Evolutionary conservation across 306 rosid genomes (phyloP).

Genomic region (Prunus campanulata): DNA sequence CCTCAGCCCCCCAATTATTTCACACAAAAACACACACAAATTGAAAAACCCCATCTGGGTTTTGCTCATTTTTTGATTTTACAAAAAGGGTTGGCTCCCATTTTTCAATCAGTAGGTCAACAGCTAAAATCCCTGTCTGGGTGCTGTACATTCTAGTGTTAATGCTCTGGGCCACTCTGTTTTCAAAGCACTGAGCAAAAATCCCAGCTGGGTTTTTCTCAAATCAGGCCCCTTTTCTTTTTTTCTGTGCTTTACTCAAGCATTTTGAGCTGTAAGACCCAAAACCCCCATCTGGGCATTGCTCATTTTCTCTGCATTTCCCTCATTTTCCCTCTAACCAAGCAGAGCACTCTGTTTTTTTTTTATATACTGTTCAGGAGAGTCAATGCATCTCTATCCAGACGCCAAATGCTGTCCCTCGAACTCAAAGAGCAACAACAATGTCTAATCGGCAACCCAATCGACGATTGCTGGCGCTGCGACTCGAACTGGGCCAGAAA

Average conservation of each 20-base stretch:
- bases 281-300: background rate
- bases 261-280: background rate
- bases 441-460: constrained; percentile 78
- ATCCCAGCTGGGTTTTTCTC: background rate
- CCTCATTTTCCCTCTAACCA: constrained; percentile 23
- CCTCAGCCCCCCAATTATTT: background rate
- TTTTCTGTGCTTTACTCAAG: background rate
- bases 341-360: constrained; percentile 17
- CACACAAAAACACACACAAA: background rate
- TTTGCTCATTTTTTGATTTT: constrained; percentile 9
- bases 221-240: background rate
- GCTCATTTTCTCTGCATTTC: background rate
- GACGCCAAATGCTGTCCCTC: constrained; percentile 45
- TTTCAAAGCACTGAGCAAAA: background rate
- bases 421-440: constrained; percentile 30
- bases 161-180: background rate
- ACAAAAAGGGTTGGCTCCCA: background rate
- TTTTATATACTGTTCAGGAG: constrained; percentile 40
- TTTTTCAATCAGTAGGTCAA: background rate
- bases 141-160: constrained; percentile 4
- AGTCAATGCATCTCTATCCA: constrained; percentile 55
- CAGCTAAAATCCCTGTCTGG: background rate
- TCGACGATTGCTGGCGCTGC: constrained; percentile 98
- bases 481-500: constrained; percentile 53
- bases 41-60: constrained; percentile 8